A percentile compares a stretch with the other conserved stretches of the same genome.
Evolutionary conservation across 2,329 filamentous ascomycete genomes (phyloP).

Genomic region (Arthrocladium fulminans): DNA sequence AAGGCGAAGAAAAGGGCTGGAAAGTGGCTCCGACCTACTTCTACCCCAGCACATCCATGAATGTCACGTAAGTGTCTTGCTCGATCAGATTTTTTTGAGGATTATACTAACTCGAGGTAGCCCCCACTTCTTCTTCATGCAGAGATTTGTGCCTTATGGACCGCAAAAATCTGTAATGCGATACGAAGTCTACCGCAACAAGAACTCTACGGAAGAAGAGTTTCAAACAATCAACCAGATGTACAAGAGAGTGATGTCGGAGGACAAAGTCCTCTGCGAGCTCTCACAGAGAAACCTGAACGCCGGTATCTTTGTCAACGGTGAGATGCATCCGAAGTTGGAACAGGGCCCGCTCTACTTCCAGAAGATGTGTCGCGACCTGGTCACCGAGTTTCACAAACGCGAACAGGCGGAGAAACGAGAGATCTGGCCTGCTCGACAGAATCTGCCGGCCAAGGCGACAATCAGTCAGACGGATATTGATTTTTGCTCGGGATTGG

Average conservation of each 20-base stretch:
- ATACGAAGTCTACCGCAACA: slow-evolving; percentile 57
- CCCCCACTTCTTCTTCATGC: slow-evolving; percentile 55
- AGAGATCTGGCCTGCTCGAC: slow-evolving; percentile 45
- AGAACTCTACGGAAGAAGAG: slow-evolving; percentile 48
- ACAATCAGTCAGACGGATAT: slow-evolving; percentile 17
- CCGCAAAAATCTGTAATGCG: slow-evolving; percentile 47
- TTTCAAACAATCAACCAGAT: slow-evolving; percentile 52
- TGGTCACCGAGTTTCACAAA: slow-evolving; percentile 40
- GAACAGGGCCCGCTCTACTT: slow-evolving; percentile 53
- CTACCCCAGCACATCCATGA: slow-evolving; percentile 20
- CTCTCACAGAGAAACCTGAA: slow-evolving; percentile 53
- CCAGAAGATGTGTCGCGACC: slow-evolving; percentile 44
- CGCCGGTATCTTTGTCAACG: slow-evolving; percentile 53
- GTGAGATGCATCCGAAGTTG: slow-evolving; percentile 52
- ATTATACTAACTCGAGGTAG: slow-evolving; percentile 25
- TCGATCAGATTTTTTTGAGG: neutral
- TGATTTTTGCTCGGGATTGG: slow-evolving; percentile 14
- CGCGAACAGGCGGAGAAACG: slow-evolving; percentile 37
- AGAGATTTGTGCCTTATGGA: slow-evolving; percentile 50
- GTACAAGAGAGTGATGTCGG: slow-evolving; percentile 55
- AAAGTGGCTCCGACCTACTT: slow-evolving; percentile 19
- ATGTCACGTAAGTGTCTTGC: slow-evolving; percentile 21
- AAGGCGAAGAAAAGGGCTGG: slow-evolving; percentile 14
- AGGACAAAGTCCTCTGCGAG: slow-evolving; percentile 56
- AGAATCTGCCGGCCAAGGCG: slow-evolving; percentile 14